Conservation (phyloP, 2,329 filamentous ascomycete species). For the Diaporthe velutina region DNA sequence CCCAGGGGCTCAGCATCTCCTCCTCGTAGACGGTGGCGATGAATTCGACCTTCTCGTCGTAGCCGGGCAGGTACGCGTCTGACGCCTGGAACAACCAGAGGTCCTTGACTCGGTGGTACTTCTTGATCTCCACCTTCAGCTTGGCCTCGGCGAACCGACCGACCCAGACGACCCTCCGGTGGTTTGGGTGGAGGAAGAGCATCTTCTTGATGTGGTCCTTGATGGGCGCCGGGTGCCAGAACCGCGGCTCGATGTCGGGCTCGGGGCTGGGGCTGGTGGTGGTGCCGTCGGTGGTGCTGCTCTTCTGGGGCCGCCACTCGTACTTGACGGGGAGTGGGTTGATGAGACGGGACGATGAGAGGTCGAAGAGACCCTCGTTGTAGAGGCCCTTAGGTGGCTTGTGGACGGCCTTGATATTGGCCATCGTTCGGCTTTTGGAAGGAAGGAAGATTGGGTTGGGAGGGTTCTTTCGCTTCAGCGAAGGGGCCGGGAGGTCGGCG, state of each 20-base stretch:
- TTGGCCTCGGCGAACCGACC: conserved; percentile 28
- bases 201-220: conserved; percentile 38
- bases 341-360: conserved; percentile 24
- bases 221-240: conserved; percentile 30
- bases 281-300: neutral
- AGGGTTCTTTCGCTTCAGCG: conserved; percentile 1
- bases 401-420: neutral
- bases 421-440: neutral
- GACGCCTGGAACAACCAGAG: conserved; percentile 35
- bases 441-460: neutral
- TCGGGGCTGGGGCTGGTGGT: neutral
- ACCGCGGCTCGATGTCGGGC: neutral
- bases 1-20: conserved; percentile 36
- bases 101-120: conserved; percentile 35
- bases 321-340: conserved; percentile 22
- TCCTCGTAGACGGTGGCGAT: conserved; percentile 16
- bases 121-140: conserved; percentile 31
- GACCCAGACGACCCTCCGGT: conserved; percentile 5
- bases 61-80: conserved; percentile 8
- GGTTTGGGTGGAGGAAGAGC: conserved; percentile 23
- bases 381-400: neutral
- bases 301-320: conserved; percentile 8
- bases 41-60: conserved; percentile 30
- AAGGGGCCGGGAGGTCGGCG: neutral
- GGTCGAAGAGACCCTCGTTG: conserved; percentile 22